Conservation (phyloP, 768 basidiomycete genomes). For the Rhizopogon vesiculosus region DNA sequence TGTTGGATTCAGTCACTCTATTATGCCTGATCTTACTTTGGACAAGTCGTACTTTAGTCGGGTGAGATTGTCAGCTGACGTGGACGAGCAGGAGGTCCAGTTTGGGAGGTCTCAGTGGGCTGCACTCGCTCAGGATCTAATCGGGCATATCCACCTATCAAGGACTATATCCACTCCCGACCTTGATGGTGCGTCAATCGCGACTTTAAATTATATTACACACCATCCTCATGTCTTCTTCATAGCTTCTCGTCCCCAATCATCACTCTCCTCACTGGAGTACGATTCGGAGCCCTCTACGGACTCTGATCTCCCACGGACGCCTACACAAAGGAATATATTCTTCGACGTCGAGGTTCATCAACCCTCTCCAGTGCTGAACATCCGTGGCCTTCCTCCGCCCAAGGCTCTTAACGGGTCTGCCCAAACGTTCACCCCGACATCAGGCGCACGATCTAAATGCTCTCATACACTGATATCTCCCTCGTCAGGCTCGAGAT, state of each 20-base stretch:
- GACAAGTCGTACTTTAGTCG: neutral
- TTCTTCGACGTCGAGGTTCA: constrained; percentile 1
- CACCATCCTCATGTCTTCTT: neutral
- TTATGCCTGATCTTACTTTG: constrained; percentile 7
- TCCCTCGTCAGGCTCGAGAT: constrained; percentile 8
- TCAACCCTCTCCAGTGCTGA: constrained; percentile 1
- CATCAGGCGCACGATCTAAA: constrained; percentile 22
- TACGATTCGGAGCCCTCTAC: constrained; percentile 6
- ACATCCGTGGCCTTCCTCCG: neutral
- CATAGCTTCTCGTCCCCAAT: constrained; percentile 1
- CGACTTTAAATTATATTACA: neutral
- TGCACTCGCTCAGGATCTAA: constrained; percentile 35
- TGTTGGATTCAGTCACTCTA: constrained; percentile 35
- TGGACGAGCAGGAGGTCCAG: constrained; percentile 31
- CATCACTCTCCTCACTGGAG: constrained; percentile 2
- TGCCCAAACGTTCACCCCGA: constrained; percentile 42
- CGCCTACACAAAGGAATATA: constrained; percentile 2
- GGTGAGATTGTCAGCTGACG: constrained; percentile 4
- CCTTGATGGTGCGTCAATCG: neutral
- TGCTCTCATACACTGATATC: constrained; percentile 11
- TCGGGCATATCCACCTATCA: constrained; percentile 18
- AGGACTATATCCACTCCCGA: neutral
- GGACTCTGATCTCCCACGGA: constrained; percentile 5
- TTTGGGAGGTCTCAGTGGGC: constrained; percentile 38
- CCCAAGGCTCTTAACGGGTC: constrained; percentile 32